These are phyloP conservation scores for Penicillium nordicum DNA, from an alignment of 2,329 filamentous ascomycete species.

Conservation along the genomic window DNA sequence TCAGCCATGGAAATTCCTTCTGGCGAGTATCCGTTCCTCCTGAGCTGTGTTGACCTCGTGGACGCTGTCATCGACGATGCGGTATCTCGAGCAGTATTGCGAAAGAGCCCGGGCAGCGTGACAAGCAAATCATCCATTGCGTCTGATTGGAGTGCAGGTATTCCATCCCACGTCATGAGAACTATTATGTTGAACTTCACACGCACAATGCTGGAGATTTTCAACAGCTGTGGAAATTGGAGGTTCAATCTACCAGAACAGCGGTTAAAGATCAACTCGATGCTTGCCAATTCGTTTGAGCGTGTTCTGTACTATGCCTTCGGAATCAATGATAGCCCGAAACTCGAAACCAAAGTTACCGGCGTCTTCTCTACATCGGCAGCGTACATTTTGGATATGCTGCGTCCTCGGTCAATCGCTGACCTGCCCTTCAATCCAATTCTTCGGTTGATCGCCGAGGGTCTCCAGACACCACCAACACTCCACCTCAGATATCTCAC, in stretches of 20 bases:
- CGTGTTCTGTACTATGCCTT: conserved; percentile 70
- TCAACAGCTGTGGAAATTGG: conserved; percentile 85
- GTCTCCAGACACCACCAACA: conserved; percentile 59
- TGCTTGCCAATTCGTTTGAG: conserved; percentile 67
- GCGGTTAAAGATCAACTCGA: conserved; percentile 64
- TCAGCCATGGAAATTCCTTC: conserved; percentile 76
- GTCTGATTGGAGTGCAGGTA: conserved; percentile 60
- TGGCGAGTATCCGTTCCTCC: conserved; percentile 73
- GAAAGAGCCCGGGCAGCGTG: conserved; percentile 34
- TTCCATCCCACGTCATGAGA: conserved; percentile 73
- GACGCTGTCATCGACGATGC: conserved; percentile 72
- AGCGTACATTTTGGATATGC: conserved; percentile 70
- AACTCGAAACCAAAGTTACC: conserved; percentile 52
- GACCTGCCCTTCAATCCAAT: conserved; percentile 75
- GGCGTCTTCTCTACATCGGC: conserved; percentile 69
- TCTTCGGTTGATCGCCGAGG: conserved; percentile 64
- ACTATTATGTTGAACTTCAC: conserved; percentile 70
- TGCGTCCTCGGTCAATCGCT: conserved; percentile 66
- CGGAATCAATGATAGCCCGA: conserved; percentile 63
- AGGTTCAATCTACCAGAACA: conserved; percentile 68
- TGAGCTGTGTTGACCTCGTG: conserved; percentile 70
- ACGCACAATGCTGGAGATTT: conserved; percentile 73
- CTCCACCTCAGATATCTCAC: conserved; percentile 56
- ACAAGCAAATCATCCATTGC: conserved; percentile 30
- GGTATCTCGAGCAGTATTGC: conserved; percentile 53